Conservation (phyloP, 139 green algal species). For the Coccomyxa sp. region DNA sequence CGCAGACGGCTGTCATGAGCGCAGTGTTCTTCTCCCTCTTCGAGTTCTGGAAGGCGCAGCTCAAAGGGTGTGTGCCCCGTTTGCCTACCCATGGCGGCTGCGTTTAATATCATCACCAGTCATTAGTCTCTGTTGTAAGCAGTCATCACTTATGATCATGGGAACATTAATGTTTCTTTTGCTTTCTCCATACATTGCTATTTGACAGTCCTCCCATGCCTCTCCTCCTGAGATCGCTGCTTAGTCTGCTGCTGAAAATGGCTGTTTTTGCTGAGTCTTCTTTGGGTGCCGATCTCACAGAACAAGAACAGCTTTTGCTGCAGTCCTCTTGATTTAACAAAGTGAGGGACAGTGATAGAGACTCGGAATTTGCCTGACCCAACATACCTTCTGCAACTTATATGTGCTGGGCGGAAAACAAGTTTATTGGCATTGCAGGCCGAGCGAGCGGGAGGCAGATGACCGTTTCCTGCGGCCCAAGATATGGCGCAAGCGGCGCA, state of each 20-base stretch:
- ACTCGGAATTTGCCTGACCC: no score
- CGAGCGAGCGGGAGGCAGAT: not conserved
- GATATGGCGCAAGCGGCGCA: slow-evolving; percentile 18
- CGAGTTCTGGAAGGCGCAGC: slow-evolving; percentile 46
- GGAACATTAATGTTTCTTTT: not conserved
- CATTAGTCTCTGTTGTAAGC: not conserved
- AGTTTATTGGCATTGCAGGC: not conserved
- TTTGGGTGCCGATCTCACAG: no score
- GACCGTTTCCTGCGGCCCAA: slow-evolving; percentile 27
- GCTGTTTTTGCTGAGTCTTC: no score
- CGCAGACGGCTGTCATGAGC: slow-evolving; percentile 59
- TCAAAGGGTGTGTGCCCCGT: slow-evolving; percentile 8
- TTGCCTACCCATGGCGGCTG: not conserved
- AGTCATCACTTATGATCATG: not conserved
- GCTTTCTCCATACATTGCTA: not conserved
- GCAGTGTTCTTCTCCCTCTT: slow-evolving; percentile 71
- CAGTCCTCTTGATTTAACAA: no score
- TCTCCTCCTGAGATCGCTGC: not conserved
- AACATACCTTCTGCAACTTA: no score
- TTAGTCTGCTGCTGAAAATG: not conserved
- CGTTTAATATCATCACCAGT: not conserved
- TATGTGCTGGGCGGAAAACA: not conserved
- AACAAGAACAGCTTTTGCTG: no score
- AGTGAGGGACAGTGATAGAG: no score
- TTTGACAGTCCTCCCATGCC: not conserved